A percentile compares a stretch with the other conserved stretches of the same genome.
phyloP scores from a whole-genome alignment of 192 early-diverging fungal species.

The Phlyctochytrium planicorne region DNA sequence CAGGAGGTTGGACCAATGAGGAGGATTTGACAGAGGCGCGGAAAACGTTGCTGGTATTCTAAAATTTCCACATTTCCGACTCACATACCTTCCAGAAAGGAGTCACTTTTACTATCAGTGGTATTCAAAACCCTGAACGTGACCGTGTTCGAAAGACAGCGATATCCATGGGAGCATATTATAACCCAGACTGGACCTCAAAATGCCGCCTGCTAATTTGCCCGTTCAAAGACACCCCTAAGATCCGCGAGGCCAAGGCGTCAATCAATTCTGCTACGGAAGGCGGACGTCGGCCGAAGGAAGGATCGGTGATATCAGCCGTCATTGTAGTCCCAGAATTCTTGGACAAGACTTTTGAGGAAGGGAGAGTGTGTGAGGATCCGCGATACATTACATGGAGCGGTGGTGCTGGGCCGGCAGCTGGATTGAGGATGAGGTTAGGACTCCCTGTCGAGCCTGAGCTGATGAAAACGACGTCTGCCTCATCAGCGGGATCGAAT shows the following conservation, averaged over 20 bases:
- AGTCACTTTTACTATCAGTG: not conserved
- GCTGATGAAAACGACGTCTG: not conserved
- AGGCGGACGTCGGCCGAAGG: too few relatives aligned
- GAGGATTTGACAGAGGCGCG: too few relatives aligned
- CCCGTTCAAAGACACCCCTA: not conserved
- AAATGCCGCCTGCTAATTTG: not conserved
- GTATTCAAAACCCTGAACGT: not conserved
- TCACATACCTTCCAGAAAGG: too few relatives aligned
- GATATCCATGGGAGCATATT: not conserved
- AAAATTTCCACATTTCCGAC: too few relatives aligned
- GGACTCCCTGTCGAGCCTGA: not conserved
- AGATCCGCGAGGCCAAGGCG: slow-evolving; percentile 2
- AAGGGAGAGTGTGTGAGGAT: not conserved
- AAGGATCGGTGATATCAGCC: not conserved
- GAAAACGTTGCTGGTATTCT: too few relatives aligned
- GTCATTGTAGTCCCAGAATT: not conserved
- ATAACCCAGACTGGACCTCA: not conserved
- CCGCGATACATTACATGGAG: not conserved
- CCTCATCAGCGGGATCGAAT: too few relatives aligned
- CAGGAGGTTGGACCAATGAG: too few relatives aligned
- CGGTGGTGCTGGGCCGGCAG: not conserved
- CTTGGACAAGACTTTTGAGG: not conserved
- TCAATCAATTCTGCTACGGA: too few relatives aligned
- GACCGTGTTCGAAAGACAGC: not conserved
- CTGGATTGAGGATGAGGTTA: not conserved